Conservation (phyloP, 768 basidiomycete species). For the Leccinum disarticulatum region DNA sequence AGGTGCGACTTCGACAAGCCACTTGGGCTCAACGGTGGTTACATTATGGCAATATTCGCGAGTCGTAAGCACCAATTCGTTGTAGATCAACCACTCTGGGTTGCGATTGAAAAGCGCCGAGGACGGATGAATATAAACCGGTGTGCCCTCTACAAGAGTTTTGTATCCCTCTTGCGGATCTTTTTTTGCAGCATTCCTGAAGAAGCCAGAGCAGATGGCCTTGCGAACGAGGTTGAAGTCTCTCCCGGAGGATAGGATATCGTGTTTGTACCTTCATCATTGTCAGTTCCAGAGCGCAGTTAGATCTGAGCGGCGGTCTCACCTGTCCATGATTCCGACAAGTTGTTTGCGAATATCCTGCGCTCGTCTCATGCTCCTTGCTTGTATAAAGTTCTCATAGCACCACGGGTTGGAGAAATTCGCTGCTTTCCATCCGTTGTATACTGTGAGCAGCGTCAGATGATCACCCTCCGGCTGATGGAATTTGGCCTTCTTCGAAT, state of each 20-base stretch:
- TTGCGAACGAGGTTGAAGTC: conserved; percentile 93
- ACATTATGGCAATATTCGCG: conserved; percentile 93
- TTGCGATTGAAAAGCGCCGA: conserved; percentile 95
- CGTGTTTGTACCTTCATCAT: conserved; percentile 83
- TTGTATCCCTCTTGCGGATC: conserved; percentile 99
- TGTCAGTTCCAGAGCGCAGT: conserved; percentile 3
- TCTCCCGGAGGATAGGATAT: conserved; percentile 86
- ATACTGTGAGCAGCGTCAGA: conserved; percentile 87
- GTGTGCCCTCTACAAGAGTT: conserved; percentile 96
- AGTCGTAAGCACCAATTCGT: conserved; percentile 95
- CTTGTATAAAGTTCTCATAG: conserved; percentile 98
- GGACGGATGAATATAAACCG: conserved; percentile 97
- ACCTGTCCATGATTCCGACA: conserved; percentile 98
- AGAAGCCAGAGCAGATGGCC: conserved; percentile 97
- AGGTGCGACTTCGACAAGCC: conserved; percentile 98
- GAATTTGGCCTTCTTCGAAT: conserved; percentile 99
- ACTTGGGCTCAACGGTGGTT: conserved; percentile 95
- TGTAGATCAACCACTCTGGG: conserved; percentile 95
- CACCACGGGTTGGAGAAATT: conserved; percentile 99
- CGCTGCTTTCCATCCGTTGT: conserved; percentile 97
- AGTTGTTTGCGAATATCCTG: conserved; percentile 98
- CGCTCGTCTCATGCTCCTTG: conserved; percentile 93
- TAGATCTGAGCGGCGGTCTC: conserved; percentile 28
- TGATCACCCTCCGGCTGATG: conserved; percentile 99
- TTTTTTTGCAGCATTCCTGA: conserved; percentile 98